phyloP scores from a whole-genome alignment of 1,284 basidiomycete genomes.

The Pterulicium gracile region DNA sequence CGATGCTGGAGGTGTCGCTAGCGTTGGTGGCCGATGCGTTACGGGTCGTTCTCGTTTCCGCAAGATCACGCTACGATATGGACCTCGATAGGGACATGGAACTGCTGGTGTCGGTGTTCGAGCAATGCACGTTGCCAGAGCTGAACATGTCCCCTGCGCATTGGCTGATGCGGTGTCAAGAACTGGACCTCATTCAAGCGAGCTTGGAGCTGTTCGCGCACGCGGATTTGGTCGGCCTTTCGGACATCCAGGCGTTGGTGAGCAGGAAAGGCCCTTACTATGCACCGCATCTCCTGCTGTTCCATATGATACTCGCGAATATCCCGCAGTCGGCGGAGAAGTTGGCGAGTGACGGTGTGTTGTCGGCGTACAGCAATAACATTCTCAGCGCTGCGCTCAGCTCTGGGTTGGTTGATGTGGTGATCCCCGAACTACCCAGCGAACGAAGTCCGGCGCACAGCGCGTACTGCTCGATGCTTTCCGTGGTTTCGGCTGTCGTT shows the following conservation, averaged over 20 bases:
- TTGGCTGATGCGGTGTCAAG: constrained; percentile 78
- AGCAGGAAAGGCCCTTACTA: constrained; percentile 57
- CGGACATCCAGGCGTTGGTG: constrained; percentile 50
- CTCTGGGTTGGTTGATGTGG: constrained; percentile 60
- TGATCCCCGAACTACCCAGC: constrained; percentile 56
- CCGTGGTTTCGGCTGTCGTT: constrained; percentile 70
- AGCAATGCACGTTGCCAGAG: constrained; percentile 62
- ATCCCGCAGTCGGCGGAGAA: constrained; percentile 72
- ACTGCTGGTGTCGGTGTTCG: constrained; percentile 71
- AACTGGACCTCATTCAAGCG: constrained; percentile 68
- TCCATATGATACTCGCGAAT: constrained; percentile 81
- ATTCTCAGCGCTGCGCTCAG: constrained; percentile 68
- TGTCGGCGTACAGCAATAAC: constrained; percentile 79
- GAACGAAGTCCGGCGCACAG: constrained; percentile 71
- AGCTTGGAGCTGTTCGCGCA: constrained; percentile 69
- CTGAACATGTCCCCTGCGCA: constrained; percentile 51
- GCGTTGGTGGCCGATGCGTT: constrained; percentile 61
- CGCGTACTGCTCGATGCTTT: constrained; percentile 79
- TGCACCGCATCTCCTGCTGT: constrained; percentile 65
- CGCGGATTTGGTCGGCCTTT: constrained; percentile 58
- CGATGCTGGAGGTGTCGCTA: constrained; percentile 53
- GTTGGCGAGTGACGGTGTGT: constrained; percentile 74
- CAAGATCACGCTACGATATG: constrained; percentile 41
- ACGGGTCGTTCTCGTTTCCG: constrained; percentile 57
- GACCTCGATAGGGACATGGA: constrained; percentile 75